These are phyloP conservation scores for Pochonia chlamydosporia DNA, from an alignment of 2,329 filamentous ascomycete species.

Conservation along the genomic window DNA sequence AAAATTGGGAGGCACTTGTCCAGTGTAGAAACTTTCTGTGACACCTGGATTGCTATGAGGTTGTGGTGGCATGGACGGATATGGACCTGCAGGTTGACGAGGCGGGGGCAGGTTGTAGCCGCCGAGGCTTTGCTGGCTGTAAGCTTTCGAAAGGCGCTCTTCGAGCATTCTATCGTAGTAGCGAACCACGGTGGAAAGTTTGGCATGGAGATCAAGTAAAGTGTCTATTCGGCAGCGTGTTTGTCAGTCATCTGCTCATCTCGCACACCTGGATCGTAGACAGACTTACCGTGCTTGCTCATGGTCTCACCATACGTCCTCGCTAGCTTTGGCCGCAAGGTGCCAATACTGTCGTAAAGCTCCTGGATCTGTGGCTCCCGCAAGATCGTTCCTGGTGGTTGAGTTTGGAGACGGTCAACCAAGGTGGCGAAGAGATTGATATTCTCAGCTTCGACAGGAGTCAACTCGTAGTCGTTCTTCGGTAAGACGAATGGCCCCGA, in stretches of 20 bases:
- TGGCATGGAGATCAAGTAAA: slow-evolving; percentile 87
- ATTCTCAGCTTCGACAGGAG: slow-evolving; percentile 89
- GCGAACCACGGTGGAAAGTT: slow-evolving; percentile 89
- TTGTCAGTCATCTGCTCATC: too few relatives aligned
- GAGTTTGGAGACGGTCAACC: slow-evolving; percentile 89
- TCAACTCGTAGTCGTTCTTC: slow-evolving; percentile 92
- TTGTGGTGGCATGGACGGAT: slow-evolving; percentile 62
- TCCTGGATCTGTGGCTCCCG: slow-evolving; percentile 97
- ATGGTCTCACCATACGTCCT: slow-evolving; percentile 97
- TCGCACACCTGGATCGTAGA: neutral
- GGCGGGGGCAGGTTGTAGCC: slow-evolving; percentile 53
- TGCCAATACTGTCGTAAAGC: slow-evolving; percentile 94
- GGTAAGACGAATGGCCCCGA: slow-evolving; percentile 52
- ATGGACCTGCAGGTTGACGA: slow-evolving; percentile 54
- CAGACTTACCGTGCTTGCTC: slow-evolving; percentile 85
- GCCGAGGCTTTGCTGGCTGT: slow-evolving; percentile 71
- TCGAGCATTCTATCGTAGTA: slow-evolving; percentile 99
- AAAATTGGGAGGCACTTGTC: slow-evolving; percentile 44
- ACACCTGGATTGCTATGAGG: slow-evolving; percentile 41
- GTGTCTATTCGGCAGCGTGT: slow-evolving; percentile 67
- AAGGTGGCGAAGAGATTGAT: slow-evolving; percentile 94
- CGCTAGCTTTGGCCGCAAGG: slow-evolving; percentile 85
- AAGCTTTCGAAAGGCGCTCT: slow-evolving; percentile 87
- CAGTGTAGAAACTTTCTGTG: slow-evolving; percentile 78
- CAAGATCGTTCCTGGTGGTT: slow-evolving; percentile 92